Conservation (phyloP, 169 alveolate genomes). For the Eimeria necatrix region DNA sequence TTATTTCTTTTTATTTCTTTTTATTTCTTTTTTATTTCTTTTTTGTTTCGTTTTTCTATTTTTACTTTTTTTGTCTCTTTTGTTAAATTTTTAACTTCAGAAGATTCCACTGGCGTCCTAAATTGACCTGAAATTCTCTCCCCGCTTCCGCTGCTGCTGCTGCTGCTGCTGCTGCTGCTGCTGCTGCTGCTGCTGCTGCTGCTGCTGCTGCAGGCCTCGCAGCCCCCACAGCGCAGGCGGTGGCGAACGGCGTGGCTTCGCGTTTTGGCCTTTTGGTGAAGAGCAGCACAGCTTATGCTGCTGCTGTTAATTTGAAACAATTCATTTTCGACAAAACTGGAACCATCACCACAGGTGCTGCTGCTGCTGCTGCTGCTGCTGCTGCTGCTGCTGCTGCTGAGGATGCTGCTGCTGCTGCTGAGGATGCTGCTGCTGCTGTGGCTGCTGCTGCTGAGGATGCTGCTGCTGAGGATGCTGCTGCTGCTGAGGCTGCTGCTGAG, state of each 20-base stretch:
- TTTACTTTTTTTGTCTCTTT: background rate
- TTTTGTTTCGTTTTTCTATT: too few relatives aligned
- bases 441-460: too few relatives aligned
- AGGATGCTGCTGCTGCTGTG: too few relatives aligned
- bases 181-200: background rate
- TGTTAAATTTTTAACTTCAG: background rate
- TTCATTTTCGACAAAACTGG: conserved; percentile 81
- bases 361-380: background rate
- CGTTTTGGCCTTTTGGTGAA: conserved; percentile 63
- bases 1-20: too few relatives aligned
- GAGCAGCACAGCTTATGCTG: conserved; percentile 68
- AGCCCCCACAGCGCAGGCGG: conserved; percentile 80
- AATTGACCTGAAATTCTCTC: background rate
- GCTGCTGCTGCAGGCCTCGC: conserved; percentile 70
- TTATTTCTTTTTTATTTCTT: too few relatives aligned
- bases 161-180: background rate
- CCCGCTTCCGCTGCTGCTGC: background rate
- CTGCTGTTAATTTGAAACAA: conserved; percentile 27
- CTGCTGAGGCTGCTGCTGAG: too few relatives aligned
- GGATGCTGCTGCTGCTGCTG: too few relatives aligned
- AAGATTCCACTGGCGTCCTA: background rate
- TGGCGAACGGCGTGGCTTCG: conserved; percentile 80
- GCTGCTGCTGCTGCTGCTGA: background rate
- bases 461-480: too few relatives aligned
- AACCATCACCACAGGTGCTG: conserved; percentile 72